A percentile compares a stretch with the other conserved stretches of the same genome.
These are phyloP conservation scores for Camelina neglecta DNA, from an alignment of 345 rosid species.

Conservation along the genomic window DNA sequence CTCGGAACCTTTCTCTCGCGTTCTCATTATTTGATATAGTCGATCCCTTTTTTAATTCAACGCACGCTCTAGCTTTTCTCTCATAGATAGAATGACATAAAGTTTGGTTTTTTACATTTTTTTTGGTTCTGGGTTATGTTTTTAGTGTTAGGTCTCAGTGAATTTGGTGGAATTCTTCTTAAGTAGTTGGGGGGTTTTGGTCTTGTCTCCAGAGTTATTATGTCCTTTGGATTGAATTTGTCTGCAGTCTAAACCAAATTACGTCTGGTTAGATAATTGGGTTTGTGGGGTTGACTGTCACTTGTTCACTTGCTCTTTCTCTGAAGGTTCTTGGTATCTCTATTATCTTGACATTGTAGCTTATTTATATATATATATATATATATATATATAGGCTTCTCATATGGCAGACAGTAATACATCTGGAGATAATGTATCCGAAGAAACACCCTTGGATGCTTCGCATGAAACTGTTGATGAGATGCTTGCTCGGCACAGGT, in stretches of 20 bases:
- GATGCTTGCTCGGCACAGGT: slow-evolving; percentile 51
- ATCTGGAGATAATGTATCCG: slow-evolving; percentile 35
- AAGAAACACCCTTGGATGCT: slow-evolving; percentile 34
- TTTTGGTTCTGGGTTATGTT: neutral
- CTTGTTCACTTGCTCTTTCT: slow-evolving; percentile 10
- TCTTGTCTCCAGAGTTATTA: neutral
- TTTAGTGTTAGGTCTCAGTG: neutral
- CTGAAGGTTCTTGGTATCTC: neutral
- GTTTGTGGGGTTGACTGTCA: neutral
- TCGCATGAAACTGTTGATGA: slow-evolving; percentile 43
- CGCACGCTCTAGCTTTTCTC: neutral
- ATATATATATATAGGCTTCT: slow-evolving; percentile 13
- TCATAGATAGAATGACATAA: neutral
- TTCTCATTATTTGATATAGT: neutral
- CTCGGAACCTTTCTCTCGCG: neutral
- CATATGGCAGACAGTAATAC: slow-evolving; percentile 49
- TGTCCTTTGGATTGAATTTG: neutral
- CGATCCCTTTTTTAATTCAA: neutral
- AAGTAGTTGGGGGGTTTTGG: neutral
- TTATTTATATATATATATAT: neutral
- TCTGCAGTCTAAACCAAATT: slow-evolving; percentile 3
- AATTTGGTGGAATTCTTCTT: neutral
- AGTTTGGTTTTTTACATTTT: neutral
- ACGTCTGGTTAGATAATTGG: neutral
- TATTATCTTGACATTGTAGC: neutral